These are phyloP conservation scores for Zalaria obscura DNA, from an alignment of 2,329 filamentous ascomycete species.

Conservation along the genomic window DNA sequence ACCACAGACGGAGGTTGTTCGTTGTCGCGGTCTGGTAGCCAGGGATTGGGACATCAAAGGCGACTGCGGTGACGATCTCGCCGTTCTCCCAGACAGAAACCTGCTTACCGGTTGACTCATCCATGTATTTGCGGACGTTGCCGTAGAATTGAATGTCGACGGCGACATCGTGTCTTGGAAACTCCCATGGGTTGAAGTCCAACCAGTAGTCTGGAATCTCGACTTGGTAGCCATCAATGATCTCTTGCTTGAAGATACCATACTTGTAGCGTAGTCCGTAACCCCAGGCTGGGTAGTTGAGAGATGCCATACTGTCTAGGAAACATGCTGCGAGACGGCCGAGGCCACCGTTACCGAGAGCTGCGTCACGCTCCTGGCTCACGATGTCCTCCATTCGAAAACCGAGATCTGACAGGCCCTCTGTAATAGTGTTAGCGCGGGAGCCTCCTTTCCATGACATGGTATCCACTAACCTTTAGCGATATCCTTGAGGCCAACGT, in stretches of 20 bases:
- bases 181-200: constrained; percentile 99
- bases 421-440: constrained; percentile 29
- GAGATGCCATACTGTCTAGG: constrained; percentile 83
- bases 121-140: constrained; percentile 57
- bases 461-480: constrained; percentile 53
- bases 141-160: constrained; percentile 98
- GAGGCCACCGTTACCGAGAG: constrained; percentile 87
- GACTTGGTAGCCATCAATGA: constrained; percentile 93
- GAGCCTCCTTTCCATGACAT: constrained; percentile 1
- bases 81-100: constrained; percentile 76
- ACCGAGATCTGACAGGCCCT: constrained; percentile 74
- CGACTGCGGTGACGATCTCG: constrained; percentile 81
- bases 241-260: constrained; percentile 96
- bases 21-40: constrained; percentile 81
- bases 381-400: constrained; percentile 97
- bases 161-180: constrained; percentile 85
- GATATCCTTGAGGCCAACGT: constrained; percentile 73
- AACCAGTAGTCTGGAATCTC: constrained; percentile 99
- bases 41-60: constrained; percentile 78
- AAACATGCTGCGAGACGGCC: constrained; percentile 93
- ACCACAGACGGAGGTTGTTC: constrained; percentile 96
- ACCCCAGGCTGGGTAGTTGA: constrained; percentile 95
- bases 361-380: constrained; percentile 87
- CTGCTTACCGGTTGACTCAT: constrained; percentile 58
- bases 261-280: constrained; percentile 94